Evolutionary conservation across 305 asterid species (phyloP).

Genomic region (Petunia hybrid): DNA sequence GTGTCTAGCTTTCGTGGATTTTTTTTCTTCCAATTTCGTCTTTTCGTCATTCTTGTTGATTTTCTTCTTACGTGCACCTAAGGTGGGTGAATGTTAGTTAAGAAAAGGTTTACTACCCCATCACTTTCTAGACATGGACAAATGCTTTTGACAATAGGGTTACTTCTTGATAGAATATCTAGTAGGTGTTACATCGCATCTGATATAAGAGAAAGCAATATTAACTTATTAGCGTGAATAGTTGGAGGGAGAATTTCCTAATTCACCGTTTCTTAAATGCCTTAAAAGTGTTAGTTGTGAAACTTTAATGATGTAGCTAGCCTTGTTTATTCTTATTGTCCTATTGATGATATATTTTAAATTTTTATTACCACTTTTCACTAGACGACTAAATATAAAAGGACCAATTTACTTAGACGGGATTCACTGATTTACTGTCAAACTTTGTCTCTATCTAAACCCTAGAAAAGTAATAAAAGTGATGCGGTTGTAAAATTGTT

Average conservation of each 20-base stretch:
- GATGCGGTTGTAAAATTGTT: background rate
- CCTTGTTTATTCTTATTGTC: background rate
- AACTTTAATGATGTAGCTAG: background rate
- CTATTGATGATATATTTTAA: background rate
- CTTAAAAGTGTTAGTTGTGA: background rate
- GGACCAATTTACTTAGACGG: background rate
- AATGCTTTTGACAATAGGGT: background rate
- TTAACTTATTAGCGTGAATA: background rate
- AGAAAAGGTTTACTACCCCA: background rate
- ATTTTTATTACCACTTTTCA: background rate
- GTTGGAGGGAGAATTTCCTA: background rate
- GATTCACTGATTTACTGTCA: background rate
- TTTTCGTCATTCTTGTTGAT: background rate
- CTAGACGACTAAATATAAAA: background rate
- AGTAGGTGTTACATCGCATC: background rate
- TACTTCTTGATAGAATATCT: background rate
- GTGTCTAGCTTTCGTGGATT: background rate
- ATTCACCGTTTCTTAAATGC: background rate
- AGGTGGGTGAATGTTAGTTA: background rate
- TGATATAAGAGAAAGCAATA: background rate
- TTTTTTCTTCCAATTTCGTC: background rate
- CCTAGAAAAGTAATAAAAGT: background rate
- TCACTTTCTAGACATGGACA: background rate
- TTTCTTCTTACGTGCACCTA: background rate
- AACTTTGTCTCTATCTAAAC: background rate